phyloP scores from a whole-genome alignment of 306 rosid genomes.

The Cucurbita maxima region DNA sequence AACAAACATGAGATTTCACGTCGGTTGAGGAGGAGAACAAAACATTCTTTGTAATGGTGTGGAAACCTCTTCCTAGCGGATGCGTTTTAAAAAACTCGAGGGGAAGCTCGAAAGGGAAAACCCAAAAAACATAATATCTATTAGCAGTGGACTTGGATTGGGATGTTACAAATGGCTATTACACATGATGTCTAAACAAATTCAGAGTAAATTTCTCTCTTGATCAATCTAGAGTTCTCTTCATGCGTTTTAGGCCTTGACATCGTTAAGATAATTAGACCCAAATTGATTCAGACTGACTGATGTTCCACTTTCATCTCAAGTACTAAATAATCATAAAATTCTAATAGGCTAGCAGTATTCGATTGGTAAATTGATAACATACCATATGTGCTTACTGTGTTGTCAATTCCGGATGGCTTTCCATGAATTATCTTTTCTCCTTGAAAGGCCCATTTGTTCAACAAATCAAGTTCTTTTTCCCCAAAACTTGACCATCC shows the following conservation, averaged over 20 bases:
- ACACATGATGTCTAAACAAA: too few relatives aligned
- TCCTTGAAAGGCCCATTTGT: conserved; percentile 93
- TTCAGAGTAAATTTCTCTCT: background rate
- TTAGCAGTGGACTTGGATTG: too few relatives aligned
- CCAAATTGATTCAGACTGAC: background rate
- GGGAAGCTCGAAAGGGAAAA: too few relatives aligned
- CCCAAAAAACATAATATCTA: too few relatives aligned
- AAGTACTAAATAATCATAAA: background rate
- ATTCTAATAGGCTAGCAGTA: background rate
- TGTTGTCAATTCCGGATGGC: conserved; percentile 92
- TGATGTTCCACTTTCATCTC: background rate
- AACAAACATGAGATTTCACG: background rate
- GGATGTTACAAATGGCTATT: too few relatives aligned
- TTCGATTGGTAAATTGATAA: background rate
- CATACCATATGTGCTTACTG: conserved; percentile 84
- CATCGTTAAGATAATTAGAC: background rate
- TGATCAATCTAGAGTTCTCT: background rate
- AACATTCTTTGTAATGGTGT: too few relatives aligned
- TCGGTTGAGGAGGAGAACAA: too few relatives aligned
- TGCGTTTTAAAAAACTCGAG: too few relatives aligned
- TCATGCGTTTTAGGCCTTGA: background rate
- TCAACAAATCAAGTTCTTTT: conserved; percentile 57
- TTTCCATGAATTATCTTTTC: conserved; percentile 87
- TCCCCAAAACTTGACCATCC: conserved; percentile 55
- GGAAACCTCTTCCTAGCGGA: too few relatives aligned